These are phyloP conservation scores for Ilyonectria mors-panacis DNA, from an alignment of 2,329 filamentous ascomycete species.

Conservation along the genomic window DNA sequence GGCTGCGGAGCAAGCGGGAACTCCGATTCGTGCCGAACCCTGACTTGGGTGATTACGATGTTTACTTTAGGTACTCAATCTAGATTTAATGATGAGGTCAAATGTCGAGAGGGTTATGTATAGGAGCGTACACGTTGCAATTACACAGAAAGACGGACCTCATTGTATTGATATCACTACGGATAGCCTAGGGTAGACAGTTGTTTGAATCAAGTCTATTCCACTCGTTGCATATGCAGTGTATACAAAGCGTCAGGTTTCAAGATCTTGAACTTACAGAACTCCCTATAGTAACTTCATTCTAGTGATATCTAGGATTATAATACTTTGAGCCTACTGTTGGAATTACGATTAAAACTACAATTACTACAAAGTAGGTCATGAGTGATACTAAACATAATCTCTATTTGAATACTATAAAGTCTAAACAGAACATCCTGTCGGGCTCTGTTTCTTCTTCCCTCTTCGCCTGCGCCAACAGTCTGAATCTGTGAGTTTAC, in stretches of 20 bases:
- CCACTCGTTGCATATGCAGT: background rate
- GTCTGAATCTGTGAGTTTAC: background rate
- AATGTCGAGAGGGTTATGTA: background rate
- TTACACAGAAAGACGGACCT: background rate
- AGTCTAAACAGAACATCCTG: no score
- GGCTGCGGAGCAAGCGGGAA: constrained; percentile 42
- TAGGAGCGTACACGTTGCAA: background rate
- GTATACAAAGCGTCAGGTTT: background rate
- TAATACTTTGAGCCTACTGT: no score
- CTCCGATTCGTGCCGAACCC: constrained; percentile 41
- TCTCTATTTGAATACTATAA: no score
- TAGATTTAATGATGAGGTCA: background rate
- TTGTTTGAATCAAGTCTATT: background rate
- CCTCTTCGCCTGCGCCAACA: background rate
- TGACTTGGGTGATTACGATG: constrained; percentile 48
- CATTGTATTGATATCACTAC: background rate
- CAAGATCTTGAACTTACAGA: background rate
- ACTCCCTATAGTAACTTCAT: background rate
- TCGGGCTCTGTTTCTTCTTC: background rate
- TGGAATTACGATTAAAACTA: no score
- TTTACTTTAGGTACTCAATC: constrained; percentile 45
- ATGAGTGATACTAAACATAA: no score
- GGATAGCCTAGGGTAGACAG: background rate
- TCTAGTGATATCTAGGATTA: background rate
- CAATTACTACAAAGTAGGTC: no score